phyloP scores from a whole-genome alignment of 371 early-diverging fungal genomes.

The Lichtheimia ramosa region DNA sequence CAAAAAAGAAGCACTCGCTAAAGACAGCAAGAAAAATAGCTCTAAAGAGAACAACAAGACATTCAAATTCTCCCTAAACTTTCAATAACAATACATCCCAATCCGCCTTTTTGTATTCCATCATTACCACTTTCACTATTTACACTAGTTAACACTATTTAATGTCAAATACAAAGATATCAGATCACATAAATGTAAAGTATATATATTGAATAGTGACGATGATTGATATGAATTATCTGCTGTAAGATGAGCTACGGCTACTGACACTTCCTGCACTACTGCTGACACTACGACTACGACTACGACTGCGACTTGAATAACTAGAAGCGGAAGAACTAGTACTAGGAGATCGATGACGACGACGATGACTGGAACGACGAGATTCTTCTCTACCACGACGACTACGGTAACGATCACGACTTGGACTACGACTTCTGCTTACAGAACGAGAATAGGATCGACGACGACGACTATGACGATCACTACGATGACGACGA shows the following conservation, averaged over 20 bases:
- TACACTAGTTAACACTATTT: no score
- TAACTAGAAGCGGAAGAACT: background rate
- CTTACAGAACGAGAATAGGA: constrained; percentile 1
- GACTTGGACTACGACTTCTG: constrained; percentile 18
- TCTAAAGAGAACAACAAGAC: constrained; percentile 41
- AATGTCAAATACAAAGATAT: no score
- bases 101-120: no score
- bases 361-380: constrained; percentile 8
- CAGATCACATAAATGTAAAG: no score
- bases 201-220: no score
- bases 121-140: no score
- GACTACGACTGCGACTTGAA: constrained; percentile 20
- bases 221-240: background rate
- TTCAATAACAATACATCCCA: background rate
- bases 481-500: constrained; percentile 10
- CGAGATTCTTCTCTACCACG: background rate
- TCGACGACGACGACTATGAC: constrained; percentile 9
- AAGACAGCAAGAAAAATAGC: constrained; percentile 14
- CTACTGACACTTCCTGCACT: constrained; percentile 7
- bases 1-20: constrained; percentile 17
- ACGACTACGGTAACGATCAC: background rate
- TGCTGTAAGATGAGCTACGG: constrained; percentile 4
- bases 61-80: constrained; percentile 31
- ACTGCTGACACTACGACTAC: constrained; percentile 15
- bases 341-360: constrained; percentile 10